A percentile compares a stretch with the other conserved stretches of the same genome.
phyloP scores from a whole-genome alignment of 2,329 filamentous ascomycete species.

The Huntiella moniliformis region DNA sequence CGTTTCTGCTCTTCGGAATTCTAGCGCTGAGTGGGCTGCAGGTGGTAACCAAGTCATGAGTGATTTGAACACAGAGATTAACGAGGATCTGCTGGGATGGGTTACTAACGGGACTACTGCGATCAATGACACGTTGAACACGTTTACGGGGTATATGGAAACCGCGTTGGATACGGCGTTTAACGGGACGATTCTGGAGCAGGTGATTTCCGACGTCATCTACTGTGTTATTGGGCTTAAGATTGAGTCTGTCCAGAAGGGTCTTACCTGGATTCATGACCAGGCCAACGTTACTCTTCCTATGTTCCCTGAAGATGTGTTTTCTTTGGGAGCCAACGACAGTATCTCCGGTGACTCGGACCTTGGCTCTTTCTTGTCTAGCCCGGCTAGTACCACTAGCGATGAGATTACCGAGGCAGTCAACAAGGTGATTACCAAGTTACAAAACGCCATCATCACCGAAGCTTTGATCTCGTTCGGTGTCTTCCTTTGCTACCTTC shows the following conservation, averaged over 20 bases:
- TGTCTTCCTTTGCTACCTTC: slow-evolving; percentile 57
- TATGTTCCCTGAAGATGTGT: slow-evolving; percentile 57
- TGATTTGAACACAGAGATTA: slow-evolving; percentile 58
- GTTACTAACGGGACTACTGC: slow-evolving; percentile 67
- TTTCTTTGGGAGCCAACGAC: slow-evolving; percentile 57
- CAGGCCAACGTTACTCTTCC: slow-evolving; percentile 72
- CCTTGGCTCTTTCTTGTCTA: slow-evolving; percentile 56
- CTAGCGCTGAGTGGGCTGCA: slow-evolving; percentile 57
- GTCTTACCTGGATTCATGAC: slow-evolving; percentile 83
- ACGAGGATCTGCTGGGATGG: slow-evolving; percentile 69
- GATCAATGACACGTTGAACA: slow-evolving; percentile 69
- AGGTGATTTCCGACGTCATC: slow-evolving; percentile 61
- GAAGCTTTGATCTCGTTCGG: slow-evolving; percentile 65
- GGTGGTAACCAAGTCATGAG: slow-evolving; percentile 56
- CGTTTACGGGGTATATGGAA: slow-evolving; percentile 61
- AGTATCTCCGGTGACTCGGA: slow-evolving; percentile 38
- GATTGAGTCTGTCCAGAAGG: slow-evolving; percentile 65
- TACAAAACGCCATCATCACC: slow-evolving; percentile 49
- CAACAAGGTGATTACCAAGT: slow-evolving; percentile 44
- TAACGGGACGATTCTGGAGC: slow-evolving; percentile 60
- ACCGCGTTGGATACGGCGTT: slow-evolving; percentile 59
- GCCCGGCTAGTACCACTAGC: slow-evolving; percentile 50
- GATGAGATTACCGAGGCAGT: slow-evolving; percentile 71
- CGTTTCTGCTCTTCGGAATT: slow-evolving; percentile 49
- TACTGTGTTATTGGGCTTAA: slow-evolving; percentile 81